Evolutionary conservation across 495 filamentous ascomycete genomes (phyloP), one percentile per base, ranked within the genome.

Genomic region (Daldinia grandis): DNA sequence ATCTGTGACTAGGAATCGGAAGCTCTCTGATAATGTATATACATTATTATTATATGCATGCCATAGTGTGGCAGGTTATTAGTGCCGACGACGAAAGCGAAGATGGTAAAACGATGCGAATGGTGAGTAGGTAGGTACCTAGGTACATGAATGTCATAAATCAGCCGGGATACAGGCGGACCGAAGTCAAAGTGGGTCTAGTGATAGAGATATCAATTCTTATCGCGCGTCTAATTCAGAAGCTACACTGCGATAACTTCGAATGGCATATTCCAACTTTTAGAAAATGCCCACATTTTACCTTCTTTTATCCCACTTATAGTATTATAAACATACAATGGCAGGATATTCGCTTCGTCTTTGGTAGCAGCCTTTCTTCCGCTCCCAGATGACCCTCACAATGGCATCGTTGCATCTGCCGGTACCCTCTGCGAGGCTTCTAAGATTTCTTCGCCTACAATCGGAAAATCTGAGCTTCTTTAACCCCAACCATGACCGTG

Each of bases 391-490:
- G 14, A 38, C 7, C 51, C 61, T 66, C 35, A 44, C 14, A 21
- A 77, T 77, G 77, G 69, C 79, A 27, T 74, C 75, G 40, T 67
- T 80, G 56, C 75, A 70, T 44, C 37, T 47, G 28, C 76, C 76
- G 51, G 85, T 82, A 47, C 90, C 90, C 24, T 92, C 89, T 35
- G 76, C 82, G 47, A 81, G 82, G 33, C 80, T 91, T 8, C 81
- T 92, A 64, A 86, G 84, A 37, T 92, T 89, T 64, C 80, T 92
- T 40, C 85, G 85, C 56, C 82, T 81, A 35, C 89, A 91, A 76
- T 84, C 87, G 25, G 86, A 88, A 58, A 80, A 79, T 51, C 58
- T 81, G 14, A 81, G 77, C 61, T 85, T 85, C 69, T 85, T 88
- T 79, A 82, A 75, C 28, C 72, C 80, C 12, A 83, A 80, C 68